These are phyloP conservation scores for Pezicula carpinea DNA, from an alignment of 2,329 filamentous ascomycete species.

Conservation along the genomic window DNA sequence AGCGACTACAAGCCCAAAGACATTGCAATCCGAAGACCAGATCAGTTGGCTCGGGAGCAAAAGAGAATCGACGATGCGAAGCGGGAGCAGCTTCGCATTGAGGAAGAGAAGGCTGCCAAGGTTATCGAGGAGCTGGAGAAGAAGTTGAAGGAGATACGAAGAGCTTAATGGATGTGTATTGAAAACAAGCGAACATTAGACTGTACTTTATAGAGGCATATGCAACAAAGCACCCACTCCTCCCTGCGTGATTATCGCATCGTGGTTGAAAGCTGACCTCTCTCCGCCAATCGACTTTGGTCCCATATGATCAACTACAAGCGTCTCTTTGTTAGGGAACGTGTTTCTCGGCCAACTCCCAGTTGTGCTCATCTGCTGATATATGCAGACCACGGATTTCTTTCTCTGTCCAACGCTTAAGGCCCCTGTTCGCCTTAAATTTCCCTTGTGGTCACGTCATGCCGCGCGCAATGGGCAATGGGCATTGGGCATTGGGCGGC, in stretches of 20 bases:
- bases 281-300: background rate
- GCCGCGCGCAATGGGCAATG: background rate
- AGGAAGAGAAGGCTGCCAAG: conserved; percentile 47
- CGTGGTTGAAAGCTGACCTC: background rate
- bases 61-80: conserved; percentile 59
- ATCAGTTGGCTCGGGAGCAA: conserved; percentile 77
- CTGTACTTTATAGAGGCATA: background rate
- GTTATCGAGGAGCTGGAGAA: conserved; percentile 54
- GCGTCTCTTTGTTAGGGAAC: no score
- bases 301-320: no score
- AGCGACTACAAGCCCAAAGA: conserved; percentile 92
- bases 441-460: no score
- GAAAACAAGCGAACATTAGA: background rate
- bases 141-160: conserved; percentile 43
- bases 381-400: no score
- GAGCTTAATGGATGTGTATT: conserved; percentile 5
- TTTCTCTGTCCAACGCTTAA: no score
- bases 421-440: no score
- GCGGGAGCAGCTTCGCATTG: conserved; percentile 39
- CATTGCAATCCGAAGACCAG: conserved; percentile 79
- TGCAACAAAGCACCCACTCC: background rate
- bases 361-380: no score
- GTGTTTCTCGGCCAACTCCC: no score
- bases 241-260: no score
- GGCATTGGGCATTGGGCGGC: background rate